Evolutionary conservation across 2,329 filamentous ascomycete genomes (phyloP), one percentile per base, ranked within the genome.

Genomic region (Trichoderma sp.): DNA sequence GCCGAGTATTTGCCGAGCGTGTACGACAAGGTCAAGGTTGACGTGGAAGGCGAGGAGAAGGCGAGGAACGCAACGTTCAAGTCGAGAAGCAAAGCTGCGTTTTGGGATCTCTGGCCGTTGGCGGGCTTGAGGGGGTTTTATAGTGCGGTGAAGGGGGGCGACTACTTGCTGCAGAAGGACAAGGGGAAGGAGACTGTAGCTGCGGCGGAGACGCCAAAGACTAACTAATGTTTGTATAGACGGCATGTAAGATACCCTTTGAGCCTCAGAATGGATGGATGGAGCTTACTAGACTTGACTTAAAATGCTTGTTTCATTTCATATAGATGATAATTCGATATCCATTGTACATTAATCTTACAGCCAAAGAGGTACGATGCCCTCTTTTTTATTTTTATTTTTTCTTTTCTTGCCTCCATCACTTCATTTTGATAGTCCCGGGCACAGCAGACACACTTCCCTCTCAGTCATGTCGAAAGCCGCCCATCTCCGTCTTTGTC

Each of bases 11-110:
- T 92, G 70, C 89, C 88, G 0, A 88, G 81, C 34, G 88, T 91
- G 1, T 91, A 88, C 70, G 88, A 92, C 72, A 92, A 92, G 79
- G 87, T 91, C 28, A 86, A 84, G 73, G 85, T 86, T 0, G 81
- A 82, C 46, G 76, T 81, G 4, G 78, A 79, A 1, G 76, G 73
- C 1, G 78, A 81, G 39, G 75, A 76, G 39, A 73, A 72, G 16
- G 76, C 72, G 46, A 74, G 76, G 70, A 72, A 70, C 1, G 75
- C 76, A n/a, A 78, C 80, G 43, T 76, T 81, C 70, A 75, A 75
- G 66, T 73, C 74, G 3, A 66, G 73, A 6, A 69, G 79, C 5
- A 79, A 78, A 70, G 71, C 75, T 3, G 72, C 5, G 6, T 13
- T 72, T 18, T 66, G 61, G 26, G 66, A 67, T 28, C 18, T 79